Base-by-base conservation (phyloP, 2,329 filamentous ascomycete species). In the Graphiopsis chlorocephala region DNA sequence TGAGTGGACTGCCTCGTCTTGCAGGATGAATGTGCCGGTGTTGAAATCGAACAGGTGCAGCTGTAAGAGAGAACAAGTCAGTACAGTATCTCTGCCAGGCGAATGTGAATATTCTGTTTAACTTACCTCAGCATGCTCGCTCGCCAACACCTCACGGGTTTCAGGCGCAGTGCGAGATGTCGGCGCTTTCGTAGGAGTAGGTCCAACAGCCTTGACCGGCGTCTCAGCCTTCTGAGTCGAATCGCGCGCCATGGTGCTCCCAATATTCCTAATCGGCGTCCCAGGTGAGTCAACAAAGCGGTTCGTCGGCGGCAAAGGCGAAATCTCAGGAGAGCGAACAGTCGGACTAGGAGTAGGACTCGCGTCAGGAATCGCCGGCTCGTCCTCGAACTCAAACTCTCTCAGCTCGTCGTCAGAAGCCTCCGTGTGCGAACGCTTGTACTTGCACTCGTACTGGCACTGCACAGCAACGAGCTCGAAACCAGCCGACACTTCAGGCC, bases 391-490 rank as follows among this genome's bases (percentile, higher is more conserved):
- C 17, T 89, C 86, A 72, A 99, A 97, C 71, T 96, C 87, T 66
- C 86, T 79, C 4, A 98, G 84, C 68, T 99, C 92, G 67, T 87
- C 83, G 65, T 93, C 89, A 10, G 92, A 92, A 1, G 95, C 95
- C 57, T 88, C 89, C 53, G 92, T 88, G 71, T 92, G 86, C 45
- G 87, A 89, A 73, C 89, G 90, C 68, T 92, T 87, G 78, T 95
- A 96, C 78, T 97, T 98, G 74, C 94, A 87, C 81, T 99, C 95
- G 89, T 96, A 99, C 78, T 99, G 95, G 77, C 95, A 97, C 85
- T 97, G 89, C 65, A 91, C 86, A 8, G 95, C 91, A 61, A 92
- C 88, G 62, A 90, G 84, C 74, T 94, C 88, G 76, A 99, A 98
- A 17, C 89, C 86, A 53, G 89, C 84, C 26, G 95, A 89, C 71